Percentiles rank a stretch among this genome's conserved stretches.
Evolutionary conservation across 2,329 filamentous ascomycete species (phyloP).

Genomic region (Aspergillus brunneoviolaceus): DNA sequence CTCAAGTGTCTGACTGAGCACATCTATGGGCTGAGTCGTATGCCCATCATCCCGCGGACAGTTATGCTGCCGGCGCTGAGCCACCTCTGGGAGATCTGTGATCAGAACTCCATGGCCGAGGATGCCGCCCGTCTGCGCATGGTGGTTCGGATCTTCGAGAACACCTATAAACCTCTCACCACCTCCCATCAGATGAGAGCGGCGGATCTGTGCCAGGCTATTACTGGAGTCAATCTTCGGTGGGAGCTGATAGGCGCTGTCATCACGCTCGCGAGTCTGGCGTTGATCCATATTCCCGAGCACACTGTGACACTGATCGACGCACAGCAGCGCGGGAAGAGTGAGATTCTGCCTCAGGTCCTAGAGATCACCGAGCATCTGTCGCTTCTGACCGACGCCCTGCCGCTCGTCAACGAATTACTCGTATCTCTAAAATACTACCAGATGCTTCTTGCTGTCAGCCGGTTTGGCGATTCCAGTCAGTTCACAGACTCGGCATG

Average conservation of each 20-base stretch:
- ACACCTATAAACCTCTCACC: background rate
- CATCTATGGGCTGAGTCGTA: background rate
- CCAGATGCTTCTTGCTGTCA: conserved; percentile 1
- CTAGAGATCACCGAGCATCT: background rate
- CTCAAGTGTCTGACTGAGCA: background rate
- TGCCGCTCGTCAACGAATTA: conserved; percentile 1
- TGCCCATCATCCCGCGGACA: background rate
- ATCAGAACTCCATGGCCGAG: background rate
- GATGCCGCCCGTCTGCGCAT: background rate
- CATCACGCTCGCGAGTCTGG: background rate
- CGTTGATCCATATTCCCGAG: background rate
- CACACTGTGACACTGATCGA: background rate
- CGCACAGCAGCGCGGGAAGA: background rate
- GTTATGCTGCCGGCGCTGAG: conserved; percentile 4
- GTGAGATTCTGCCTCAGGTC: background rate
- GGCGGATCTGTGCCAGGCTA: background rate
- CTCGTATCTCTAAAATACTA: conserved; percentile 1
- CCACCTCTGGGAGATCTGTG: background rate
- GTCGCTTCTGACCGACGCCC: background rate
- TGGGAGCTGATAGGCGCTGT: background rate
- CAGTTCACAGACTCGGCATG: background rate
- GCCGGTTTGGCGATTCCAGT: conserved; percentile 4
- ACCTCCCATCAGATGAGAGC: background rate
- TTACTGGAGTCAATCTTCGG: background rate
- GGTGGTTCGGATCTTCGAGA: background rate